These are phyloP conservation scores for Dunaliella sp. DNA, from an alignment of 139 green algal genomes.

Conservation along the genomic window DNA sequence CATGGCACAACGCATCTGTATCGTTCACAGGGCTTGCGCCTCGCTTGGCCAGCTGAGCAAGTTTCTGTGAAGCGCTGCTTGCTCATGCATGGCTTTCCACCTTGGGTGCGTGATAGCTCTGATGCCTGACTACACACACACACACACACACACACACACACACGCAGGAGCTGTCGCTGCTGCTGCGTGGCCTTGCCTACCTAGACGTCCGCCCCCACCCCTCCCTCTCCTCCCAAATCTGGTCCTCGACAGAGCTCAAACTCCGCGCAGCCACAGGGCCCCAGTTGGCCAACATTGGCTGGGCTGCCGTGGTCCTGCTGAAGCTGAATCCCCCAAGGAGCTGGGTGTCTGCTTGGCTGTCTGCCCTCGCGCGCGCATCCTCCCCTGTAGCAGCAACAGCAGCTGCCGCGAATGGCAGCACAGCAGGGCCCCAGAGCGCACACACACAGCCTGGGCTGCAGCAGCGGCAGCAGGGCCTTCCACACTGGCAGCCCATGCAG, in stretches of 20 bases:
- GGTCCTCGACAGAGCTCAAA: background rate
- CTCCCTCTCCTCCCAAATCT: conserved; percentile 12
- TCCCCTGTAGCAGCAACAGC: background rate
- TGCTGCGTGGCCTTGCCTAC: conserved; percentile 15
- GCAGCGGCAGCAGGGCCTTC: background rate
- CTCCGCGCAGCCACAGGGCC: background rate
- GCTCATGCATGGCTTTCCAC: conserved; percentile 21
- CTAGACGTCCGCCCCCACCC: background rate
- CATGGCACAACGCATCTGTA: background rate
- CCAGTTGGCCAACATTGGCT: conserved; percentile 22
- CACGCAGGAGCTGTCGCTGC: conserved; percentile 17
- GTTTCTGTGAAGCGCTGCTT: conserved; percentile 4
- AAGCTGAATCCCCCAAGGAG: background rate
- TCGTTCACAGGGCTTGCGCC: too few relatives aligned
- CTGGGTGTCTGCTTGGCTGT: conserved; percentile 13
- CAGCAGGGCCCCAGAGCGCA: too few relatives aligned
- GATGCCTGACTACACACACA: background rate
- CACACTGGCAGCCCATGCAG: background rate
- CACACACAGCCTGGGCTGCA: too few relatives aligned
- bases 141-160: background rate
- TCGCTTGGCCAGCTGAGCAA: too few relatives aligned
- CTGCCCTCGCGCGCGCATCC: background rate
- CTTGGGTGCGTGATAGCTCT: background rate
- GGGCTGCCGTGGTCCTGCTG: conserved; percentile 13
- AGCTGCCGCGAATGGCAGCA: background rate